A percentile compares a stretch with the other conserved stretches of the same genome.
phyloP scores from a whole-genome alignment of 805 yeast species.

The Myxozyma melibiosi region DNA sequence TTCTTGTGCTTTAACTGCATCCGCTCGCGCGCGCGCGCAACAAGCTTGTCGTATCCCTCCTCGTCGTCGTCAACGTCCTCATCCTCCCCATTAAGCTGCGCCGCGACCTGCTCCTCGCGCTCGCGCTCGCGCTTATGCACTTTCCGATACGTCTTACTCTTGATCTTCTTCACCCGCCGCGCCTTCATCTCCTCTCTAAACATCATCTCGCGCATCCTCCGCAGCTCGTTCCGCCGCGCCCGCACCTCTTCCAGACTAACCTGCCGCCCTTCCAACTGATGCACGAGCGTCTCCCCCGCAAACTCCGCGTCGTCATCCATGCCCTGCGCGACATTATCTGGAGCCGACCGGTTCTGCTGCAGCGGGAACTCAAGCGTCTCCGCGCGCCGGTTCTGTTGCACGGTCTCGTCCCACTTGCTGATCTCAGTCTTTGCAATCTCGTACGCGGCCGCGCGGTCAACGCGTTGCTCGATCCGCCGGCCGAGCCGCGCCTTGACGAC shows the following conservation, averaged over 20 bases:
- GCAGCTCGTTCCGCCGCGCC: slow-evolving; percentile 75
- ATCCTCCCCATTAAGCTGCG: slow-evolving; percentile 35
- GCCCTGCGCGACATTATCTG: slow-evolving; percentile 6
- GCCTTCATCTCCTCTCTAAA: slow-evolving; percentile 93
- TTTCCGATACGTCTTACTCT: slow-evolving; percentile 84
- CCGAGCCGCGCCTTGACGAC: slow-evolving; percentile 83
- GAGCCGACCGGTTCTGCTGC: slow-evolving; percentile 42
- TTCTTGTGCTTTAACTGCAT: slow-evolving; percentile 91
- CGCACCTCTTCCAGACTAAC: slow-evolving; percentile 77
- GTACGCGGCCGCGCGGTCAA: slow-evolving; percentile 87
- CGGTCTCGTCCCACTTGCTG: slow-evolving; percentile 83
- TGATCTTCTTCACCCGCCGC: slow-evolving; percentile 88
- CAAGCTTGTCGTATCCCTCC: slow-evolving; percentile 54
- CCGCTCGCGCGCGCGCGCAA: slow-evolving; percentile 83
- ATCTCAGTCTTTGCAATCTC: slow-evolving; percentile 86
- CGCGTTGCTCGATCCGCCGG: slow-evolving; percentile 76
- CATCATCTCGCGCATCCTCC: slow-evolving; percentile 94
- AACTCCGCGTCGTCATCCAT: slow-evolving; percentile 20
- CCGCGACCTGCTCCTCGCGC: slow-evolving; percentile 67
- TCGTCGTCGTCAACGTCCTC: slow-evolving; percentile 7
- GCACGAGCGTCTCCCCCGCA: slow-evolving; percentile 59
- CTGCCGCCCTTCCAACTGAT: slow-evolving; percentile 76
- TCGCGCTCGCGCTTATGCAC: slow-evolving; percentile 82
- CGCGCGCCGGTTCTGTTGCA: slow-evolving; percentile 75
- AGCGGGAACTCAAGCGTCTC: slow-evolving; percentile 82